Conservation (phyloP, 306 rosid genomes). For the Datisca glomerata region DNA sequence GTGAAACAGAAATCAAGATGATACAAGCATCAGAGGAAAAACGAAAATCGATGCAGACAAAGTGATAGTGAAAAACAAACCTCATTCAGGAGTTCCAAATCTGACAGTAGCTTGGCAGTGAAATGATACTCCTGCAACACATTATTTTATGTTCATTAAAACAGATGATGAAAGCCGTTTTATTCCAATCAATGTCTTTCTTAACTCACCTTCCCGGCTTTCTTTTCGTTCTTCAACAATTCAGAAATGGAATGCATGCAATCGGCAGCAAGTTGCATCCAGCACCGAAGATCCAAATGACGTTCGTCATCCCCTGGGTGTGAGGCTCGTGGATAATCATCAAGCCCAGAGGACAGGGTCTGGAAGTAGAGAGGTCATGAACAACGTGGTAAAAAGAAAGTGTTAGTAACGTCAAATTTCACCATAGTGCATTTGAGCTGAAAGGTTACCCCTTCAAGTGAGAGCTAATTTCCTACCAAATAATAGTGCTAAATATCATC, state of each 20-base stretch:
- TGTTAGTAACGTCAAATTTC: no score
- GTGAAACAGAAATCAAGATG: no score
- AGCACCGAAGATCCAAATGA: slow-evolving; percentile 87
- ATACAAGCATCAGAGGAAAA: not conserved
- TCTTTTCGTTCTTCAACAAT: slow-evolving; percentile 35
- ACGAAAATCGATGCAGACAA: not conserved
- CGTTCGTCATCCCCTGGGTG: slow-evolving; percentile 86
- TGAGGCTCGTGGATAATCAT: slow-evolving; percentile 96
- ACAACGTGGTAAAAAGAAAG: no score
- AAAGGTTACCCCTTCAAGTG: no score
- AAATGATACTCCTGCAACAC: slow-evolving; percentile 56
- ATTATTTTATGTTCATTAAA: slow-evolving; percentile 9
- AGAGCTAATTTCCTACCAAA: no score
- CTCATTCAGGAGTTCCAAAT: slow-evolving; percentile 72
- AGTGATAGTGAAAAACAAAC: slow-evolving; percentile 21
- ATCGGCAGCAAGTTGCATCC: slow-evolving; percentile 90
- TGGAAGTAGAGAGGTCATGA: slow-evolving; percentile 30
- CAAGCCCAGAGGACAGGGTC: slow-evolving; percentile 88
- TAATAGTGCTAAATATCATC: no score
- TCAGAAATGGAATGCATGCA: slow-evolving; percentile 67
- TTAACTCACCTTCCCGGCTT: slow-evolving; percentile 38
- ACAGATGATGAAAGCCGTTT: slow-evolving; percentile 1
- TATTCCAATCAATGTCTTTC: slow-evolving; percentile 1
- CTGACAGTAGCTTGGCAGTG: slow-evolving; percentile 50
- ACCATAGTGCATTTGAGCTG: not conserved